Base-by-base conservation (phyloP, 2,329 filamentous ascomycete genomes). In the Penicillium fuscoglaucum region DNA sequence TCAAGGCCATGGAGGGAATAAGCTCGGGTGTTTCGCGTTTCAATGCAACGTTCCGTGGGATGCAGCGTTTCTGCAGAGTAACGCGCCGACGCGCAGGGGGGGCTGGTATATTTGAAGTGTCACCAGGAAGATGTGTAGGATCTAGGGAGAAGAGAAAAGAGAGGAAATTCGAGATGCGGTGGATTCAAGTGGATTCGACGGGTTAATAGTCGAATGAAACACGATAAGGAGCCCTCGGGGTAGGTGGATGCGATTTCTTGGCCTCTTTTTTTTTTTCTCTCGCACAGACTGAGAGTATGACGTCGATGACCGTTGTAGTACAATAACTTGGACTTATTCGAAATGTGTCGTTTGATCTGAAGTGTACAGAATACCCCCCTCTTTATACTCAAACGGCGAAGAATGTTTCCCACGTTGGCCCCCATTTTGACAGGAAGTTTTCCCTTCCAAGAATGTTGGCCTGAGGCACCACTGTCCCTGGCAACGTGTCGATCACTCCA, bases 1-100 rank as follows among this genome's bases (percentile, higher is more conserved):
- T 53, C 51, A 61, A 51, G 51, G 58, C 52, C 58, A 52, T 64
- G 52, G 55, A 59, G 43, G 37, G 52, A 45, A 40, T 19, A 54
- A n/a, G 33, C 13, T 45, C 43, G 24, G 43, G 24, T 31, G 3
- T 54, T 56, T 55, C 47, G 37, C 40, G 48, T 45, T 29, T 29
- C 44, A 48, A 48, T 60, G 48, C 47, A 52, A 55, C 40, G n/a
- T 53, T 28, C 51, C 51, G 51, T 17, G 8, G 12, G 37, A 45
- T 53, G 40, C 21, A 53, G 51, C 29, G 29, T 45, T 46, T 37
- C 29, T 53, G 51, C 51, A 37, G 51, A 53, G 40, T 17, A 37
- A 53, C 40, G 51, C 51, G 51, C 29, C 17, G 17, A 53, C 40
- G 51, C 40, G 51, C 31, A 53, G 51, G 51, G 26, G 50, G 50